Evolutionary conservation across 2,329 filamentous ascomycete genomes (phyloP), one percentile per base, ranked within the genome.

Genomic region (Purpureocillium lavendulum): DNA sequence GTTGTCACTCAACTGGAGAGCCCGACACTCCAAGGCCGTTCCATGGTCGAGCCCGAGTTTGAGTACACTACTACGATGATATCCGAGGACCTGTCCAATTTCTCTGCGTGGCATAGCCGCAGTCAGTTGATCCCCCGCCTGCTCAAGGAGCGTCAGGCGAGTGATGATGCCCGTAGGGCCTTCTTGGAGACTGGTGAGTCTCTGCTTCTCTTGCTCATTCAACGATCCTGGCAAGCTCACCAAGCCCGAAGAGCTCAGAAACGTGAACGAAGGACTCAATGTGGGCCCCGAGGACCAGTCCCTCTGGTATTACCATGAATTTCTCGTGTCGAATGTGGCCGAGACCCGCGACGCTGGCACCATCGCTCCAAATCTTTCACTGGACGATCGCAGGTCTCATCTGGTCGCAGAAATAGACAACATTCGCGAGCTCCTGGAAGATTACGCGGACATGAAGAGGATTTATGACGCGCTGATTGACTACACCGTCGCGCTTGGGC

Each of bases 281-380:
- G 86, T 87, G 30, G 89, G 94, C 42, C 88, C 90, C 0, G 88
- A 94, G 50, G 90, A 97, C 56, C 90, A 97, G 57, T 95, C 88
- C 14, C 71, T 96, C 6, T 98, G 92, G 89, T 95, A 94, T 61
- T 97, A 98, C 56, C 88, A 97, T 59, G 84, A 92, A 51, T 94
- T 83, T 54, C 67, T 96, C 41, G 79, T 96, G 65, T 75, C 80
- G 43, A 83, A 81, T 54, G 67, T 84, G 50, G 66, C 73, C 38
- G 70, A 67, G 52, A 65, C 62, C 36, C 65, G 57, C 12, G 62
- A 67, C 12, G 55, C 65, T 3, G 64, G 71, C 15, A 74, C 74
- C 9, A 83, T 95, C 49, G 73, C 80, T 12, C 77, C 78, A 0
- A 69, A 76, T 30, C 64, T 94, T 24, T 71, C 71, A 2, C 57